phyloP scores from a whole-genome alignment of 305 asterid species.

The Rubia tinctorum region DNA sequence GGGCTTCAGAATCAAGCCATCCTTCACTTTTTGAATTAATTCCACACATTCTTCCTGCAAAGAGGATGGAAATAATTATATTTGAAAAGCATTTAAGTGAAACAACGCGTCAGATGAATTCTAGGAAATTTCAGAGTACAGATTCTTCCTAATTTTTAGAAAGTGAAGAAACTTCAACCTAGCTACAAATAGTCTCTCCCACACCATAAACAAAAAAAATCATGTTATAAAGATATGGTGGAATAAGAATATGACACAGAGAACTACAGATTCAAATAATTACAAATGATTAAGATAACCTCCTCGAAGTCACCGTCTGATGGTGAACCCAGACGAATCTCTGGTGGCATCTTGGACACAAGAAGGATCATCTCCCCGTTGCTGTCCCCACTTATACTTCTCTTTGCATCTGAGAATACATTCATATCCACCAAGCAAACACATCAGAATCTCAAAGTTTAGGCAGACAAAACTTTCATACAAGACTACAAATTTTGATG shows the following conservation, averaged over 20 bases:
- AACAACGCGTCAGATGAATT: not conserved
- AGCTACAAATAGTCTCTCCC: no score
- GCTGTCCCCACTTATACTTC: conserved; percentile 17
- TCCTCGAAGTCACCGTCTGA: conserved; percentile 25
- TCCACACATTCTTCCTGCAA: conserved; percentile 22
- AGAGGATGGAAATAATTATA: not conserved
- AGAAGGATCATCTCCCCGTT: conserved; percentile 10
- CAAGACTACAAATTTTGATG: not conserved
- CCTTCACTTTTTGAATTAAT: no score
- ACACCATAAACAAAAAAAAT: not conserved
- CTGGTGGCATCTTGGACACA: conserved; percentile 20
- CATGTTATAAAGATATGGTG: not conserved
- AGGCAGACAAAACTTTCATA: not conserved
- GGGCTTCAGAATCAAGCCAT: no score
- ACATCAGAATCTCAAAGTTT: not conserved
- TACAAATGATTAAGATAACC: conserved; percentile 7
- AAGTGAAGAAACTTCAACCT: not conserved
- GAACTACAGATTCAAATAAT: not conserved
- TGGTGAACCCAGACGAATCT: conserved; percentile 17
- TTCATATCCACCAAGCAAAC: not conserved
- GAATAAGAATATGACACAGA: not conserved
- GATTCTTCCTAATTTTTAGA: not conserved
- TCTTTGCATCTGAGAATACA: conserved; percentile 43
- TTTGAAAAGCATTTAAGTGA: not conserved
- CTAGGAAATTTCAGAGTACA: not conserved